Percentiles rank a stretch among this genome's conserved stretches.
Conservation (phyloP, 108 stramenopile genomes). For the Thalassiosira profunda region DNA sequence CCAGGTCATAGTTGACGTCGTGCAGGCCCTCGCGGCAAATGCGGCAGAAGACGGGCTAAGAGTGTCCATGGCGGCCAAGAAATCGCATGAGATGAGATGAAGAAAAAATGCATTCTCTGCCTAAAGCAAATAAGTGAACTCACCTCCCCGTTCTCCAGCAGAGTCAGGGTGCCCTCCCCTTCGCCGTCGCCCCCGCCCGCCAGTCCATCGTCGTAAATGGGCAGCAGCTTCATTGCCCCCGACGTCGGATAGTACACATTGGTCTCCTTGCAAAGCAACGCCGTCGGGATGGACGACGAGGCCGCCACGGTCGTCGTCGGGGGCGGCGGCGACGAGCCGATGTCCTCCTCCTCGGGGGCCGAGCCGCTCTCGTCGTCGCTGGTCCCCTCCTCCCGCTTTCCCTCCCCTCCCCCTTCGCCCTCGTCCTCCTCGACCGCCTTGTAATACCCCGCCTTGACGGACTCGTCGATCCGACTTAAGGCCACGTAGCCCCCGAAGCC, state of each 20-base stretch:
- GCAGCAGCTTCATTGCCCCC: constrained; percentile 67
- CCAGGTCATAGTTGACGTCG: constrained; percentile 64
- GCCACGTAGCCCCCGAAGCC: constrained; percentile 89
- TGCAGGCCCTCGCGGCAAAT: constrained; percentile 93
- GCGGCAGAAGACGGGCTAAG: constrained; percentile 82
- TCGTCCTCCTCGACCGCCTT: background rate
- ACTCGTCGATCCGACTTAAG: constrained; percentile 40
- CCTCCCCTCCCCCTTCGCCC: constrained; percentile 32
- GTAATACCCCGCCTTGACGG: background rate
- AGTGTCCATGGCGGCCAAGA: background rate
- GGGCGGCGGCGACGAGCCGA: background rate
- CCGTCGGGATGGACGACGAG: background rate
- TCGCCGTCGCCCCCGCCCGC: constrained; percentile 4
- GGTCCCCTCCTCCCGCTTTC: constrained; percentile 29
- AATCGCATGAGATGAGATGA: background rate
- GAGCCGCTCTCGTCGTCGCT: background rate
- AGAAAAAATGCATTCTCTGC: background rate
- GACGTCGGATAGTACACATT: constrained; percentile 68
- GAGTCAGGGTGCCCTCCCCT: background rate
- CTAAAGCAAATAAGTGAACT: too few relatives aligned
- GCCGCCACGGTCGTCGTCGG: background rate
- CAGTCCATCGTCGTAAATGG: constrained; percentile 80
- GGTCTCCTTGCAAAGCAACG: constrained; percentile 13
- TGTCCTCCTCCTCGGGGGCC: too few relatives aligned
- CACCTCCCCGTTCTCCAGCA: constrained; percentile 52